Conservation (phyloP, 352 stramenopile species). For the Globisporangium acanthophoron region DNA sequence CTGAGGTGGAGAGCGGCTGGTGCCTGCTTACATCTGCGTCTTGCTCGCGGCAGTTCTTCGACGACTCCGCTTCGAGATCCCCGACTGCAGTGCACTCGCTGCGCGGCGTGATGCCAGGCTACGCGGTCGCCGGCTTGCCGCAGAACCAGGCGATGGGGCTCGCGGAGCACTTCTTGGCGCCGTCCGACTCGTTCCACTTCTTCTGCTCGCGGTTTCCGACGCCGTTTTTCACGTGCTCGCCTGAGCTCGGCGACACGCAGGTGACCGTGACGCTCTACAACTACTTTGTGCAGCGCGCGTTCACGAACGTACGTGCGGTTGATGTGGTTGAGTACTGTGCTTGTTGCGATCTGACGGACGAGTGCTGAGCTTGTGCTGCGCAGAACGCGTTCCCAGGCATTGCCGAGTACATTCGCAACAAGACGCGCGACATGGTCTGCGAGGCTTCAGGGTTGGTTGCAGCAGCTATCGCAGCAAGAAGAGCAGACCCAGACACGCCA, state of each 20-base stretch:
- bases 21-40: not conserved
- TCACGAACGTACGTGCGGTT: conserved; percentile 43
- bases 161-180: conserved; percentile 66
- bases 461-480: not conserved
- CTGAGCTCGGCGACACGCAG: conserved; percentile 9
- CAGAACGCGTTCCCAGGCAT: conserved; percentile 77
- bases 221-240: conserved; percentile 50
- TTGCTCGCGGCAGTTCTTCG: conserved; percentile 39
- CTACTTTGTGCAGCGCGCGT: conserved; percentile 66
- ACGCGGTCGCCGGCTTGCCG: conserved; percentile 32
- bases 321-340: not conserved
- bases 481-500: not conserved
- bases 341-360: not conserved
- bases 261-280: conserved; percentile 63
- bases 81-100: conserved; percentile 35
- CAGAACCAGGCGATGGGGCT: conserved; percentile 48
- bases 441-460: conserved; percentile 6
- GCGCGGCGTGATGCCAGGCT: conserved; percentile 54
- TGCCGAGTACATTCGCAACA: conserved; percentile 68
- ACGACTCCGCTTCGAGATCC: conserved; percentile 24
- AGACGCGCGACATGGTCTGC: conserved; percentile 66
- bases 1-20: not conserved
- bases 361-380: not conserved
- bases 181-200: conserved; percentile 62
- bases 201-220: conserved; percentile 61